These are phyloP conservation scores for Aspergillus unguis DNA, from an alignment of 2,329 filamentous ascomycete species.

Conservation along the genomic window DNA sequence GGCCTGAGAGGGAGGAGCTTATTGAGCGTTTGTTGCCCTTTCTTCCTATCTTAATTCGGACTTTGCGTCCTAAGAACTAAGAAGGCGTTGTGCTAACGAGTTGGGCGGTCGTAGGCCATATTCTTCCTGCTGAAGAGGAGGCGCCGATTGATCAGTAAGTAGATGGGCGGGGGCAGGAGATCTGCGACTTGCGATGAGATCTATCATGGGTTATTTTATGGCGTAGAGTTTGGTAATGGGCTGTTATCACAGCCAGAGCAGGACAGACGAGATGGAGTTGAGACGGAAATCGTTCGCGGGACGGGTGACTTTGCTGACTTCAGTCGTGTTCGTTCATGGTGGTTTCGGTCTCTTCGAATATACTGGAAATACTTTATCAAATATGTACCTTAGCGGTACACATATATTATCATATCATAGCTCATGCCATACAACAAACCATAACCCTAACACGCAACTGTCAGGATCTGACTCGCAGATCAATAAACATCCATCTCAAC, in stretches of 20 bases:
- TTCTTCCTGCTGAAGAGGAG: constrained; percentile 37
- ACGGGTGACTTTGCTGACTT: background rate
- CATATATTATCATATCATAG: constrained; percentile 1
- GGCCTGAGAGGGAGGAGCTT: constrained; percentile 69
- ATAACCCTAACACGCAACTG: background rate
- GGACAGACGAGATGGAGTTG: background rate
- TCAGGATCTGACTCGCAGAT: constrained; percentile 5
- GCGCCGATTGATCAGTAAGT: background rate
- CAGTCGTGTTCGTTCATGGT: background rate
- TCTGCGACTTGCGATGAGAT: background rate
- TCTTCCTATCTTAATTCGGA: background rate
- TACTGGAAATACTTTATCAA: background rate
- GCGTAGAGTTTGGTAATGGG: background rate
- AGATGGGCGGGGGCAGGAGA: background rate
- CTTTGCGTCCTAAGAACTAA: no score
- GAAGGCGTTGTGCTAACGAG: background rate
- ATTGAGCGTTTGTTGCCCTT: constrained; percentile 45
- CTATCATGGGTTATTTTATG: background rate
- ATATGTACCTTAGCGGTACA: background rate
- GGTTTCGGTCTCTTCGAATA: background rate
- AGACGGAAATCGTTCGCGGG: background rate
- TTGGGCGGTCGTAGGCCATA: constrained; percentile 62
- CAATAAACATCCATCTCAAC: constrained; percentile 40
- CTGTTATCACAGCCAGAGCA: background rate
- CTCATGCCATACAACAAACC: background rate